Evolutionary conservation across 2,329 filamentous ascomycete species (phyloP), one percentile per base, ranked within the genome.

Genomic region (Fusarium torreyae): DNA sequence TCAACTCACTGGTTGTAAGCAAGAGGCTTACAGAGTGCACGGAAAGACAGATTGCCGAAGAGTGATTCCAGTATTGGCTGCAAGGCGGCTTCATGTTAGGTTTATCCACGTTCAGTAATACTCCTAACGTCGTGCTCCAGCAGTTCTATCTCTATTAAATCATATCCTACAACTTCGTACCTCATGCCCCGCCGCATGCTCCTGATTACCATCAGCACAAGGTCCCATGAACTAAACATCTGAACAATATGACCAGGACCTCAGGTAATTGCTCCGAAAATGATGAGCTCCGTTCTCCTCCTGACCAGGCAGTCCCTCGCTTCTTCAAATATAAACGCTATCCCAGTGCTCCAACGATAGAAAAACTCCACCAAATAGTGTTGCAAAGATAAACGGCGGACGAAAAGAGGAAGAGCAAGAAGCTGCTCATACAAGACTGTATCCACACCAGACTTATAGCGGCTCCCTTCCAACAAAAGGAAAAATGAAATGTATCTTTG

Each of bases 141-240:
- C 55, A 64, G 53, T 65, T 70, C 63, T 66, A 70, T 58, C 50
- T 72, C 56, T 72, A 67, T 72, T 68, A 65, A 54, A 57, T 62
- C 70, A 68, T 74, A 70, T 71, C 63, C 72, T 71, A 66, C 68
- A 70, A 48, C 60, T 45, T 71, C 68, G 49, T 69, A 38, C 52
- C 51, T 62, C 51, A 61, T 65, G 55, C 50, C 17, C 46, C 42
- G 42, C 38, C 26, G 24, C 58, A 61, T 46, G 45, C 48, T 57
- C 58, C 43, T 54, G 51, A 42, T 28, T 52, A 31, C 43, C 49
- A 58, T 59, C 34, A 28, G 28, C 48, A 36, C 46, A n/a, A 40
- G 8, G 17, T 44, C 34, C 31, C 33, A 45, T 38, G 55, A 54
- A 65, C 45, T 38, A n/a, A 20, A 48, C 28, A 22, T 40, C 51